phyloP scores from a whole-genome alignment of 345 rosid species.

The Sisymbrium irio region DNA sequence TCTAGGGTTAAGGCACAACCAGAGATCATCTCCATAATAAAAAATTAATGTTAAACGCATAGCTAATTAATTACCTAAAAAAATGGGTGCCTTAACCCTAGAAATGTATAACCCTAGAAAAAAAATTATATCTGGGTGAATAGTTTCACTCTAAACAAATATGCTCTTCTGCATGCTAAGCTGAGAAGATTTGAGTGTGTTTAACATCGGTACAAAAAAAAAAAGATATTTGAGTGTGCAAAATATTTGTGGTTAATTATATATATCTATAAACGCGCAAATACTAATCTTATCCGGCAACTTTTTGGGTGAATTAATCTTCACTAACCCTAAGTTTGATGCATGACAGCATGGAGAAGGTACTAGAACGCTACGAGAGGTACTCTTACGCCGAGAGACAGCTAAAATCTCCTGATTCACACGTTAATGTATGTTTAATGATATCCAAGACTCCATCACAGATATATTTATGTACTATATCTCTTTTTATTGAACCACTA shows the following conservation, averaged over 20 bases:
- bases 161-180: background rate
- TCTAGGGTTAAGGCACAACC: background rate
- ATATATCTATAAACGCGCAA: background rate
- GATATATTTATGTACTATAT: background rate
- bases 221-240: background rate
- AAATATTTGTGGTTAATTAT: background rate
- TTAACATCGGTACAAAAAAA: too few relatives aligned
- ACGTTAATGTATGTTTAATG: conserved; percentile 36
- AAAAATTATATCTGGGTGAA: too few relatives aligned
- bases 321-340: conserved; percentile 16
- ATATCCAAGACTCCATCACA: background rate
- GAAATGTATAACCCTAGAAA: too few relatives aligned
- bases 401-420: conserved; percentile 43
- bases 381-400: conserved; percentile 64
- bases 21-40: background rate
- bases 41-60: background rate
- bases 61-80: background rate
- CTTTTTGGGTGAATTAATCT: background rate
- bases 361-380: conserved; percentile 75
- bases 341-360: conserved; percentile 74
- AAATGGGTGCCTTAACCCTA: too few relatives aligned
- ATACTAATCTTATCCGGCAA: background rate
- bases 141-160: background rate
- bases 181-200: too few relatives aligned
- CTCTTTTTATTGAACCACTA: too few relatives aligned